These are phyloP conservation scores for Xerocomus nothofagi DNA, from an alignment of 1,284 basidiomycete genomes.

Conservation along the genomic window DNA sequence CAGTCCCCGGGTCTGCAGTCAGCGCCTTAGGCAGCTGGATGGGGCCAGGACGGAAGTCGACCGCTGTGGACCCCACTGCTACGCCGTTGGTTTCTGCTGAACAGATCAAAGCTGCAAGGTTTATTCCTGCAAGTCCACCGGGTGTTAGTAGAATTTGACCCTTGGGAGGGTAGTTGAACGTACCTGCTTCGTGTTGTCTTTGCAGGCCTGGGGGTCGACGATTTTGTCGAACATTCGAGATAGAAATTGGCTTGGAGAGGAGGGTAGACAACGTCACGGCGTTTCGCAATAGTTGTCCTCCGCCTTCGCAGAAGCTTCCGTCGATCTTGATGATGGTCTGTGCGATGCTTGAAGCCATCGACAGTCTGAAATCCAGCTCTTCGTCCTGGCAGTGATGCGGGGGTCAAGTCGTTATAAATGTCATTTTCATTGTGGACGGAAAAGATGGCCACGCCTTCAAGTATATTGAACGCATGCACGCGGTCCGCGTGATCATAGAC, in stretches of 20 bases:
- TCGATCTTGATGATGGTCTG: constrained; percentile 35
- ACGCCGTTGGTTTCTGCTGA: constrained; percentile 53
- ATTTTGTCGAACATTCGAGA: constrained; percentile 58
- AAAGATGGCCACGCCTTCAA: not conserved
- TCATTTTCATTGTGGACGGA: not conserved
- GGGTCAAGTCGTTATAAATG: not conserved
- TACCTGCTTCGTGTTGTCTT: constrained; percentile 68
- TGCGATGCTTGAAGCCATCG: constrained; percentile 16
- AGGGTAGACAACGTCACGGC: constrained; percentile 61
- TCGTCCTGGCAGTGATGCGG: too few relatives aligned
- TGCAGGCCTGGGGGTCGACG: constrained; percentile 62
- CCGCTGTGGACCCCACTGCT: constrained; percentile 45
- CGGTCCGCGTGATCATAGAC: too few relatives aligned
- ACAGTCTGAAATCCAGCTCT: too few relatives aligned
- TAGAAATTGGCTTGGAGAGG: constrained; percentile 53
- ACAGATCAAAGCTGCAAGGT: constrained; percentile 59
- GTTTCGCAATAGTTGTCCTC: constrained; percentile 72
- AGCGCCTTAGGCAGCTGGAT: constrained; percentile 47
- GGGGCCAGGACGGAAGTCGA: constrained; percentile 53
- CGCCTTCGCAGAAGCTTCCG: constrained; percentile 55
- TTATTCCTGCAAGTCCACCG: constrained; percentile 45
- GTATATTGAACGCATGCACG: not conserved
- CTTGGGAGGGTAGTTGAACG: constrained; percentile 12
- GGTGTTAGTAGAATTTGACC: not conserved
- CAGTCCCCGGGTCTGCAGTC: constrained; percentile 62